Evolutionary conservation across 2,329 filamentous ascomycete genomes (phyloP), one percentile per base, ranked within the genome.

Genomic region (Neonectria magnoliae): DNA sequence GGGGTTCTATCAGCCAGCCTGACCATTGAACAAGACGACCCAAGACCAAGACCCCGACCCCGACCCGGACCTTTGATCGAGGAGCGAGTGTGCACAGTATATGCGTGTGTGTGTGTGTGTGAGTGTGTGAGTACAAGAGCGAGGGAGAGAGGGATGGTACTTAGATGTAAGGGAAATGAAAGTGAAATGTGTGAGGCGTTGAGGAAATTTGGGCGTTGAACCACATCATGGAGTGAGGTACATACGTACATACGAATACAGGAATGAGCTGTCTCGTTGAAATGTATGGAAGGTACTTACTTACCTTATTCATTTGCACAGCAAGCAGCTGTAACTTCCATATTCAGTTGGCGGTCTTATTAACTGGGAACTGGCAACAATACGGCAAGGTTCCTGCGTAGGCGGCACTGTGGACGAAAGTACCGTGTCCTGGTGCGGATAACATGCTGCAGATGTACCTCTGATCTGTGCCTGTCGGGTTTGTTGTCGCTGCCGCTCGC

Each of bases 1-100:
- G 66, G 69, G 70, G 63, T 48, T 62, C 62, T 71, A 54, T 67
- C 53, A 64, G 45, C 63, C 48, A 42, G 38, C 38, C 38, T 18
- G 38, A 18, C 38, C 38, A 42, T 38, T n/a, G 38, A 42, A 18
- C 38, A 18, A 18, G 38, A 41, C 27, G 62, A 65, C 57, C 52
- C 45, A 53, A 62, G 64, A 54, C 29, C 60, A 47, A 38, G 36
- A 38, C 36, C 33, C 14, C 16, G 33, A 36, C 33, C 36, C 27
- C 56, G 57, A 62, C 45, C 20, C 27, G 42, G 31, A 36, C 31
- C 57, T n/a, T 47, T 51, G 45, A 64, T 64, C 38, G 36, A 55
- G n/a, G 56, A 50, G 56, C 20, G 41, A 48, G 38, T 41, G 45
- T 42, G 53, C 33, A 53, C 38, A 57, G 61, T 42, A 41, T 31